phyloP scores from a whole-genome alignment of 306 rosid genomes.

The Alnus rubra region DNA sequence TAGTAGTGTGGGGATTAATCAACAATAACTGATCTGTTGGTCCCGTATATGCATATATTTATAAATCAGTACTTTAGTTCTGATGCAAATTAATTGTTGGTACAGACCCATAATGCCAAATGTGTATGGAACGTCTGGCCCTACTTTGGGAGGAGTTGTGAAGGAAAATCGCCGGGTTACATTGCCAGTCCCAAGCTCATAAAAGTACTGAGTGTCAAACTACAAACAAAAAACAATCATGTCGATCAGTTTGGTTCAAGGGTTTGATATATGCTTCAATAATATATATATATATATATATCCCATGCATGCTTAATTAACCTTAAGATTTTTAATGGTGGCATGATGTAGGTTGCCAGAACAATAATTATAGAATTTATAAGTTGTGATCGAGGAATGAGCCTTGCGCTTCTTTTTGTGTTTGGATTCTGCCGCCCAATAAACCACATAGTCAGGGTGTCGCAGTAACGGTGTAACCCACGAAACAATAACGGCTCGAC shows the following conservation, averaged over 20 bases:
- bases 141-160: conserved; percentile 60
- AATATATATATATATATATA: no score
- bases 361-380: not conserved
- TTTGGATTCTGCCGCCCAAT: not conserved
- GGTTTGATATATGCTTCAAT: no score
- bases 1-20: not conserved
- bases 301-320: not conserved
- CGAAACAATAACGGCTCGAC: not conserved
- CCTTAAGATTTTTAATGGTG: not conserved
- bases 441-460: not conserved
- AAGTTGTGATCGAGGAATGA: not conserved
- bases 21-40: no score
- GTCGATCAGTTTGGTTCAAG: no score
- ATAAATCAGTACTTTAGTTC: not conserved
- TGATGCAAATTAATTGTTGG: not conserved
- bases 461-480: not conserved
- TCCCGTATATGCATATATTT: no score
- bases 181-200: conserved; percentile 58
- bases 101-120: conserved; percentile 68
- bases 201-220: conserved; percentile 65
- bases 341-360: conserved; percentile 10
- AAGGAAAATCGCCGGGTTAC: conserved; percentile 59
- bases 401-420: not conserved
- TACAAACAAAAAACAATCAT: conserved; percentile 19
- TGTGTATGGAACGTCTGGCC: conserved; percentile 69